phyloP scores from a whole-genome alignment of 768 basidiomycete species.

The Auricularia heimuer region DNA sequence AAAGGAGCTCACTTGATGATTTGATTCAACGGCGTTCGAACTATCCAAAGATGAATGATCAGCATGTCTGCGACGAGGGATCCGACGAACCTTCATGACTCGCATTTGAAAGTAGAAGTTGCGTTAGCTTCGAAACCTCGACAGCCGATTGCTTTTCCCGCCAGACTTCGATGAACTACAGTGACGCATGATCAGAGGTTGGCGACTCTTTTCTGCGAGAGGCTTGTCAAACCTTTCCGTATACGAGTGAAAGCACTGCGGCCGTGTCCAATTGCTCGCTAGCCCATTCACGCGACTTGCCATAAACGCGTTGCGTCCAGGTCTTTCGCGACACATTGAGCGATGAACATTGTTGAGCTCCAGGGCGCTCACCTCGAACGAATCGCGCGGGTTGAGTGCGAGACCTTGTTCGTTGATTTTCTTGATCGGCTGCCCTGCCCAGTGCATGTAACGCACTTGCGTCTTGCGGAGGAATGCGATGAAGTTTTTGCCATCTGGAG shows the following conservation, averaged over 20 bases:
- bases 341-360: constrained; percentile 17
- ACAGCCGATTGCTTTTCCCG: constrained; percentile 68
- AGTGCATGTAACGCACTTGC: constrained; percentile 57
- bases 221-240: constrained; percentile 44
- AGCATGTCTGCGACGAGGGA: background rate
- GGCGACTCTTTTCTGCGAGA: background rate
- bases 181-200: background rate
- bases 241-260: constrained; percentile 67
- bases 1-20: constrained; percentile 57
- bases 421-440: constrained; percentile 69
- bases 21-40: constrained; percentile 68
- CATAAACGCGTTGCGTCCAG: constrained; percentile 68
- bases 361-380: constrained; percentile 35
- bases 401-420: constrained; percentile 24
- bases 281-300: constrained; percentile 61
- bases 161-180: constrained; percentile 80
- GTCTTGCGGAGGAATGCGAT: constrained; percentile 74
- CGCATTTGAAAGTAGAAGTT: constrained; percentile 67
- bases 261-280: constrained; percentile 80
- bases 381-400: constrained; percentile 61
- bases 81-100: constrained; percentile 58
- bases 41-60: constrained; percentile 20
- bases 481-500: constrained; percentile 64
- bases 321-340: constrained; percentile 16
- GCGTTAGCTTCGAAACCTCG: constrained; percentile 62